A percentile compares a stretch with the other conserved stretches of the same genome.
Evolutionary conservation across 352 stramenopile genomes (phyloP).

Genomic region (Pythium biforme): DNA sequence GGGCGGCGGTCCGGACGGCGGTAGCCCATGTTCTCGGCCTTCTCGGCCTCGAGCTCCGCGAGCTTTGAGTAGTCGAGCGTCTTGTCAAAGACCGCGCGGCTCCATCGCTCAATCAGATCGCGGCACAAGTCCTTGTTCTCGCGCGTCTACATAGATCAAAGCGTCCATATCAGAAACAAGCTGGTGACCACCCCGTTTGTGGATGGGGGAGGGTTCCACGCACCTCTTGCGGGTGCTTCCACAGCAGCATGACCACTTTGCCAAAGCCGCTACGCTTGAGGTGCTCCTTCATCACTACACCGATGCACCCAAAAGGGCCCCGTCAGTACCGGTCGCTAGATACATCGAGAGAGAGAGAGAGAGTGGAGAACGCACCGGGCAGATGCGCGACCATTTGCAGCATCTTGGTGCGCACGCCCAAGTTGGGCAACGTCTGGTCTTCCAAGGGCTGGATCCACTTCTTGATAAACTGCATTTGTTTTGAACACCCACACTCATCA

Average conservation of each 20-base stretch:
- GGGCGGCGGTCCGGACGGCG: conserved; percentile 45
- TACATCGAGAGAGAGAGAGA: background rate
- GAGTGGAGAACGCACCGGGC: conserved; percentile 40
- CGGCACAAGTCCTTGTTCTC: conserved; percentile 88
- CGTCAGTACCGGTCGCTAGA: no score
- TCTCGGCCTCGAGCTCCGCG: conserved; percentile 81
- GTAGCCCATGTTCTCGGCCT: conserved; percentile 75
- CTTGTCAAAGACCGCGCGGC: conserved; percentile 87
- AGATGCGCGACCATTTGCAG: conserved; percentile 77
- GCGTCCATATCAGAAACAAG: no score
- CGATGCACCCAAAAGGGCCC: no score
- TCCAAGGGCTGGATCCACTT: conserved; percentile 89
- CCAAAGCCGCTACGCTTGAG: conserved; percentile 88
- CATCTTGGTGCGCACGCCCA: conserved; percentile 86
- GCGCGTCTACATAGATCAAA: conserved; percentile 42
- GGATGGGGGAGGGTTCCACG: background rate
- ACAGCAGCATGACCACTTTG: conserved; percentile 86
- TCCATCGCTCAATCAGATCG: conserved; percentile 85
- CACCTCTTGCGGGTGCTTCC: conserved; percentile 87
- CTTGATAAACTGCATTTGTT: conserved; percentile 69
- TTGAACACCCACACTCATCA: background rate
- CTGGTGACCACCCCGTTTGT: no score
- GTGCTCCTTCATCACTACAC: conserved; percentile 85
- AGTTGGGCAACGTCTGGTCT: conserved; percentile 71
- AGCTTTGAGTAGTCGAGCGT: conserved; percentile 86